Evolutionary conservation across 202 grass and related monocot genomes (phyloP).

Genomic region (Brachypodium distachyon): DNA sequence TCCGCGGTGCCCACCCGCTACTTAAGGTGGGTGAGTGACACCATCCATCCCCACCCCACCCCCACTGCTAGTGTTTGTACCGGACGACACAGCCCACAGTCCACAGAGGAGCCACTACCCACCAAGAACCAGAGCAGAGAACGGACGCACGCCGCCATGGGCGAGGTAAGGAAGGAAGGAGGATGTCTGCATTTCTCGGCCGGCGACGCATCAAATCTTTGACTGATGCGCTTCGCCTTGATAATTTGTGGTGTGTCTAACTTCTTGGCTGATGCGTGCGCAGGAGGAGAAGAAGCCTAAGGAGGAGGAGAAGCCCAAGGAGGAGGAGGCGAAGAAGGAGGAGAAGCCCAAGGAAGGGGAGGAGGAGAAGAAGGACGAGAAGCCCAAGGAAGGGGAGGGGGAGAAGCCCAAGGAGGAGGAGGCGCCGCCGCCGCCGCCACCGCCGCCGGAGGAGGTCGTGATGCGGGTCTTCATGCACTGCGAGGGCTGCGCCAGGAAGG

Average conservation of each 20-base stretch:
- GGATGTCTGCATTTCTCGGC: background rate
- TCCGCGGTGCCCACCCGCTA: slow-evolving; percentile 9
- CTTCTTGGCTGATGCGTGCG: background rate
- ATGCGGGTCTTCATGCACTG: slow-evolving; percentile 95
- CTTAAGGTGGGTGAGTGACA: slow-evolving; percentile 18
- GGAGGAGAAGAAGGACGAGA: slow-evolving; percentile 36
- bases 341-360: slow-evolving; percentile 31
- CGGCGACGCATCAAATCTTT: background rate
- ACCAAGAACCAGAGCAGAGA: background rate
- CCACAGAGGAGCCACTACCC: background rate
- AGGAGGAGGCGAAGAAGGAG: slow-evolving; percentile 21
- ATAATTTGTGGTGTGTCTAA: background rate
- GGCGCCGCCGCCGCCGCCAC: slow-evolving; percentile 22
- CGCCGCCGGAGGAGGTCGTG: slow-evolving; percentile 69
- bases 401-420: slow-evolving; percentile 32
- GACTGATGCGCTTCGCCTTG: background rate
- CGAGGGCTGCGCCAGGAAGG: slow-evolving; percentile 72
- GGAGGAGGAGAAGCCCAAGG: slow-evolving; percentile 27
- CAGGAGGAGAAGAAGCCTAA: background rate
- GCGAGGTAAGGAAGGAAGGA: slow-evolving; percentile 17
- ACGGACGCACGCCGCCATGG: slow-evolving; percentile 16
- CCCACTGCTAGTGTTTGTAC: background rate
- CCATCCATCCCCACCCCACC: background rate
- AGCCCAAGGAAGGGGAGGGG: slow-evolving; percentile 26
- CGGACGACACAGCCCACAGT: background rate